Evolutionary conservation across 495 filamentous ascomycete species (phyloP), one percentile per base, ranked within the genome.

Genomic region (Tricharina praecox): DNA sequence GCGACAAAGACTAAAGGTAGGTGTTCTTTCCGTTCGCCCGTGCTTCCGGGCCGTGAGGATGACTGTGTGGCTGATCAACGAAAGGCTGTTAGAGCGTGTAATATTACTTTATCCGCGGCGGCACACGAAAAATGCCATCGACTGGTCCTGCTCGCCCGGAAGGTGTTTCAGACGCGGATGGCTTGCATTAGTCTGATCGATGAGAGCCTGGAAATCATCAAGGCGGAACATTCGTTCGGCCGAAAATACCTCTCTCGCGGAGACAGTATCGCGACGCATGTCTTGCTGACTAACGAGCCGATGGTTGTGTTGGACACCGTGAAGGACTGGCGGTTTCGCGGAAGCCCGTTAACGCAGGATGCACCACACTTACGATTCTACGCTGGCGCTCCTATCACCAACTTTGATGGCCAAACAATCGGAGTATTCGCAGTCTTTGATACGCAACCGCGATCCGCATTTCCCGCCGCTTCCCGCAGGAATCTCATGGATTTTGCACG

Each of bases 291-390:
- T 8, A 53, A 44, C 33, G 59, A 66, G 20, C 56, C 63, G 3
- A 51, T 68, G 50, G 58, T 67, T 15, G 36, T 68, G 16, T 49
- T 61, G 20, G 66, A 68, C 53, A 54, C 62, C n/a, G 23, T 47
- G 35, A 58, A 63, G 64, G 66, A 68, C 43, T 68, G 66, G 66
- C 60, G 66, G 25, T 63, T 68, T 32, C 39, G 32, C 37, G 50
- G 52, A 2, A 63, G 64, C 47, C 63, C 62, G 1, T 50, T 66
- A 1, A 63, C 65, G 1, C 49, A 15, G 23, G 49, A 48, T 11
- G 44, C 37, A 7, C 63, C 66, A 3, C 26, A 59, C 10, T 58
- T 68, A 28, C 55, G 62, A 5, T 68, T 68, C 47, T 67, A 64
- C 39, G 66, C 64, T 16, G 66, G 58, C 2, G 66, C 66, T n/a